Conservation (phyloP, 2,329 filamentous ascomycete genomes). For the Macroventuria anomochaeta region DNA sequence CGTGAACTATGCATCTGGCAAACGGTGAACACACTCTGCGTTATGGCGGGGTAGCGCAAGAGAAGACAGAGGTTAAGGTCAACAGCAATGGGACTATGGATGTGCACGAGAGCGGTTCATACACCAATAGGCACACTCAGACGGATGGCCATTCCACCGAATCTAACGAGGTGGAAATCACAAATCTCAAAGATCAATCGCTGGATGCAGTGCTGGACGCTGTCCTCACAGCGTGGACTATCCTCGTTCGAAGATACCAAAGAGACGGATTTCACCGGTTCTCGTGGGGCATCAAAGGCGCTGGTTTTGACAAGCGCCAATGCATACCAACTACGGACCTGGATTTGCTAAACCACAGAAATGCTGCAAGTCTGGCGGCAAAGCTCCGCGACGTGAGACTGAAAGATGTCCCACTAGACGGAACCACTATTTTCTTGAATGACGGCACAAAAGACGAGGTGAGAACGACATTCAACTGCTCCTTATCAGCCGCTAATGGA, state of each 20-base stretch:
- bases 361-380: slow-evolving; percentile 21
- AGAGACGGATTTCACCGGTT: slow-evolving; percentile 41
- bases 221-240: slow-evolving; percentile 41
- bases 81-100: slow-evolving; percentile 18
- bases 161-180: slow-evolving; percentile 27
- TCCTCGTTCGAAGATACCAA: slow-evolving; percentile 42
- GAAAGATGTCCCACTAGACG: slow-evolving; percentile 16
- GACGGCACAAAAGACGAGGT: slow-evolving; percentile 43
- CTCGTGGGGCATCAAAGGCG: slow-evolving; percentile 34
- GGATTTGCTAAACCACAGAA: slow-evolving; percentile 23
- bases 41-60: slow-evolving; percentile 22
- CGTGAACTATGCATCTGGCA: slow-evolving; percentile 28
- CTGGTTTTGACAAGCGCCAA: slow-evolving; percentile 20
- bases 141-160: slow-evolving; percentile 10
- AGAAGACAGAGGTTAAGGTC: slow-evolving; percentile 23
- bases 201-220: slow-evolving; percentile 27
- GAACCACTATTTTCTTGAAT: slow-evolving; percentile 31
- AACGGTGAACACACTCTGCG: slow-evolving; percentile 25
- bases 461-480: neutral
- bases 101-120: slow-evolving; percentile 11
- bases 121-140: slow-evolving; percentile 1
- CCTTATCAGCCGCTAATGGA: neutral
- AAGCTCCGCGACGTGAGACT: slow-evolving; percentile 24
- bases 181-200: slow-evolving; percentile 14
- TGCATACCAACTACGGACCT: slow-evolving; percentile 27